Percentiles rank a stretch among this genome's conserved stretches.
Conservation (phyloP, 495 filamentous ascomycete genomes). For the Clavariopsis aquatica region DNA sequence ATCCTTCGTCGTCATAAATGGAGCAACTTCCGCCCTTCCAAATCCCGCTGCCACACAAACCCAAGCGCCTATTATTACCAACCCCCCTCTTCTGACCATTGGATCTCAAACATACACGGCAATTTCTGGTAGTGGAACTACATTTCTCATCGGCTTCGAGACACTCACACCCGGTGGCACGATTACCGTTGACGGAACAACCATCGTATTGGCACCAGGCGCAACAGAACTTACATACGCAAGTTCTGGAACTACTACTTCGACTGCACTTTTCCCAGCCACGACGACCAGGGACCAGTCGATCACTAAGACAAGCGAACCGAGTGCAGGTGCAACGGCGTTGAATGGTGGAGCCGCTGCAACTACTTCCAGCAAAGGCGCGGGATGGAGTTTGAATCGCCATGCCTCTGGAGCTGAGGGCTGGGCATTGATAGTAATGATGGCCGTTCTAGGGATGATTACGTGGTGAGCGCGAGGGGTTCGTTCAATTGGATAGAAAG, state of each 20-base stretch:
- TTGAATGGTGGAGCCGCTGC: neutral
- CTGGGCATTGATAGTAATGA: neutral
- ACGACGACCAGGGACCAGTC: slow-evolving; percentile 21
- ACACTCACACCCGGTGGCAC: slow-evolving; percentile 44
- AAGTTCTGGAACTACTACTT: slow-evolving; percentile 17
- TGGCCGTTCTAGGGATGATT: neutral
- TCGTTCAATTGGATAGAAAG: neutral
- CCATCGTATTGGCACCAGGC: slow-evolving; percentile 39
- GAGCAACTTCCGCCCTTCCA: slow-evolving; percentile 19
- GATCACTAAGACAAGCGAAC: neutral
- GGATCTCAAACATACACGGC: slow-evolving; percentile 38
- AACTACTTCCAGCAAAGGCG: slow-evolving; percentile 10
- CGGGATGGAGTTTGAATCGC: neutral
- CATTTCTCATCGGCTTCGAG: slow-evolving; percentile 41
- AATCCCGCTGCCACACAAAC: neutral
- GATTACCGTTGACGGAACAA: slow-evolving; percentile 43
- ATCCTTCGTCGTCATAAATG: slow-evolving; percentile 40
- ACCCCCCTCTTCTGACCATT: slow-evolving; percentile 33
- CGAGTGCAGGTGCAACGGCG: slow-evolving; percentile 19
- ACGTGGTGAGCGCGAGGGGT: neutral
- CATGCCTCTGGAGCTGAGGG: neutral
- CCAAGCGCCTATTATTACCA: slow-evolving; percentile 17
- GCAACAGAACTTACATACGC: slow-evolving; percentile 41
- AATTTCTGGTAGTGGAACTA: slow-evolving; percentile 30
- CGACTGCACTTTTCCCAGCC: slow-evolving; percentile 30